Conservation (phyloP, 108 stramenopile genomes). For the Cyclotella atomus region DNA sequence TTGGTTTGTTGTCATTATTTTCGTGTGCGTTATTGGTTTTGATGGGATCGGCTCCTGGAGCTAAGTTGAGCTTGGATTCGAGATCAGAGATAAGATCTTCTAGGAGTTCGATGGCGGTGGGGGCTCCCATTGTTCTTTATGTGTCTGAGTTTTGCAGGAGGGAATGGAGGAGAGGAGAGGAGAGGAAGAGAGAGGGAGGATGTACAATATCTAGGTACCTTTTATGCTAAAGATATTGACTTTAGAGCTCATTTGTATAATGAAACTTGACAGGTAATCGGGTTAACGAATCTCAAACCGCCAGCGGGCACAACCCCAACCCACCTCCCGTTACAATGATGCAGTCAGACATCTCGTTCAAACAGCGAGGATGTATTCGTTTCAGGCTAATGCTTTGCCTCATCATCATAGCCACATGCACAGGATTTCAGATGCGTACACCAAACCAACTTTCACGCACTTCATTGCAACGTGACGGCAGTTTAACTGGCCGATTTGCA, state of each 20-base stretch:
- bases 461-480: neutral
- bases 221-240: too few relatives aligned
- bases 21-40: neutral
- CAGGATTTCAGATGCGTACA: neutral
- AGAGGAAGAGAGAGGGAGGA: too few relatives aligned
- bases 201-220: too few relatives aligned
- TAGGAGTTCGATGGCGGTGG: slow-evolving; percentile 62
- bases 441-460: neutral
- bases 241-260: too few relatives aligned
- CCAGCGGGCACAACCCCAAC: too few relatives aligned
- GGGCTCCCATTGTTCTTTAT: slow-evolving; percentile 26
- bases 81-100: slow-evolving; percentile 81
- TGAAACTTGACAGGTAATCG: too few relatives aligned
- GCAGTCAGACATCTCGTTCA: too few relatives aligned
- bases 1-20: neutral
- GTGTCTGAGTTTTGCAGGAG: too few relatives aligned
- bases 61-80: slow-evolving; percentile 77
- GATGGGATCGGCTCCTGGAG: slow-evolving; percentile 22
- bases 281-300: too few relatives aligned
- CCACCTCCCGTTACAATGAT: too few relatives aligned
- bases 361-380: too few relatives aligned
- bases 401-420: neutral
- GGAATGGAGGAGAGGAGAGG: too few relatives aligned
- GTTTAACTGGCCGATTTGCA: neutral
- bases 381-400: neutral